phyloP scores from a whole-genome alignment of 495 filamentous ascomycete species.

The Penicillium pancosmium region DNA sequence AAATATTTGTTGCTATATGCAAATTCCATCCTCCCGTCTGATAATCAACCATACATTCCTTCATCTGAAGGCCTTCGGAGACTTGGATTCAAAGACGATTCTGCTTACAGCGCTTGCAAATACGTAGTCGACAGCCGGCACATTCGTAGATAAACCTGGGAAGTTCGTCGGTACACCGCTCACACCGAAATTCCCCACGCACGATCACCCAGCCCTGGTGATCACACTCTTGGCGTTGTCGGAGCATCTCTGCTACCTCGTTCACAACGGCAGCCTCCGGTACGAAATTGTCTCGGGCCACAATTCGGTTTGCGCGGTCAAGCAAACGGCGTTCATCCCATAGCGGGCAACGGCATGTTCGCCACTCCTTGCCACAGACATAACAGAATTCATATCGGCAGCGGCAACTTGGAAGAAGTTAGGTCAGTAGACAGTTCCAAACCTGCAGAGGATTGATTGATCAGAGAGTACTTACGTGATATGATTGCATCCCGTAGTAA shows the following conservation, averaged over 20 bases:
- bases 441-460: not conserved
- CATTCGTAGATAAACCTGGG: not conserved
- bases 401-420: constrained; percentile 9
- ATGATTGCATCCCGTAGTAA: constrained; percentile 28
- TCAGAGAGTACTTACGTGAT: constrained; percentile 24
- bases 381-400: constrained; percentile 31
- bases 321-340: not conserved
- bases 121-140: not conserved
- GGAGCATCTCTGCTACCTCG: not conserved
- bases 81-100: not conserved
- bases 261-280: not conserved
- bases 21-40: too few species aligned
- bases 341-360: not conserved
- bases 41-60: too few species aligned
- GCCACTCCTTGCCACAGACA: not conserved
- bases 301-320: not conserved
- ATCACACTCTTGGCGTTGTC: not conserved
- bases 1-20: too few species aligned
- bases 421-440: not conserved
- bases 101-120: not conserved
- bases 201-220: not conserved
- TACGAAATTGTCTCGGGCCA: not conserved
- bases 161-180: not conserved
- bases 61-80: too few species aligned
- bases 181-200: not conserved